phyloP scores from a whole-genome alignment of 495 filamentous ascomycete species.

The Bombardia bombarda region DNA sequence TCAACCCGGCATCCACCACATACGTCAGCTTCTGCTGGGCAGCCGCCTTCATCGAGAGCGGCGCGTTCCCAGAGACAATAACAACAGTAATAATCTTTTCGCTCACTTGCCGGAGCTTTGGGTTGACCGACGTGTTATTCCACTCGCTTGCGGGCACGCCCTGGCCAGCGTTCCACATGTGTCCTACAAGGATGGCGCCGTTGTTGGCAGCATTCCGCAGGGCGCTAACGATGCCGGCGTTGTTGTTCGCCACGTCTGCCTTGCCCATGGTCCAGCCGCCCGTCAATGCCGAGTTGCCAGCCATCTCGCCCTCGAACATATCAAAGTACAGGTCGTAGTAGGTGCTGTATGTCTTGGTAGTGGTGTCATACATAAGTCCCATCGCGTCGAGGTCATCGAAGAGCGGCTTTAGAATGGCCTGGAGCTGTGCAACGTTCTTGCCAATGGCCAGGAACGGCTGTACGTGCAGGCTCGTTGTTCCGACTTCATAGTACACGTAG shows the following conservation, averaged over 20 bases:
- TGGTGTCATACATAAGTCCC: conserved; percentile 26
- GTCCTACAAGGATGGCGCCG: conserved; percentile 37
- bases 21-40: conserved; percentile 33
- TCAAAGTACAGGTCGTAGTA: conserved; percentile 40
- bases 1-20: conserved; percentile 36
- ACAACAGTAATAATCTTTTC: conserved; percentile 42
- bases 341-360: conserved; percentile 26
- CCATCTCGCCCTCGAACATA: conserved; percentile 38
- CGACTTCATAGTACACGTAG: conserved; percentile 40
- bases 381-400: conserved; percentile 33
- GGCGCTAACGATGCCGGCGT: conserved; percentile 30
- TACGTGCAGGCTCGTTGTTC: conserved; percentile 21
- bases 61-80: conserved; percentile 21
- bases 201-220: conserved; percentile 28
- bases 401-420: conserved; percentile 35
- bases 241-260: conserved; percentile 32
- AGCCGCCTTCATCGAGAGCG: conserved; percentile 27
- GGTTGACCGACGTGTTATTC: conserved; percentile 30
- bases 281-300: conserved; percentile 34
- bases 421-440: conserved; percentile 32
- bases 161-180: conserved; percentile 41
- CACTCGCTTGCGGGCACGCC: conserved; percentile 22
- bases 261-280: conserved; percentile 39
- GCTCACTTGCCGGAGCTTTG: conserved; percentile 35
- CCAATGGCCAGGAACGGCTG: conserved; percentile 38